phyloP scores from a whole-genome alignment of 768 basidiomycete species.

The Paxillus involutus region DNA sequence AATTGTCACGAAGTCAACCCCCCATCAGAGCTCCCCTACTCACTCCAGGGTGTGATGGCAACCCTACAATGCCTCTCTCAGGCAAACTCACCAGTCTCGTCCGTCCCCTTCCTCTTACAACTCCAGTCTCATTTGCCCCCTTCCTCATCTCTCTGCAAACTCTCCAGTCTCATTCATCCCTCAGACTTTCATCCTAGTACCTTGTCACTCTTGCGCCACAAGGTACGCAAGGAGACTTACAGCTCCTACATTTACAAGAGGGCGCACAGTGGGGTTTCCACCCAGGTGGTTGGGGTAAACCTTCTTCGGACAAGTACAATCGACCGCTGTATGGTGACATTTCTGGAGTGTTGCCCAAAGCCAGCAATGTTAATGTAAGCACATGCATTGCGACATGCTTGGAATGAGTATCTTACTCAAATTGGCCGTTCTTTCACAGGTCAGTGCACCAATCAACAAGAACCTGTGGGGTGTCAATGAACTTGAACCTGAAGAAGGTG shows the following conservation, averaged over 20 bases:
- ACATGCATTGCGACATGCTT: neutral
- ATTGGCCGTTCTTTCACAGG: constrained; percentile 38
- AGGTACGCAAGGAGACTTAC: too few relatives aligned
- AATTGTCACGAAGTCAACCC: constrained; percentile 9
- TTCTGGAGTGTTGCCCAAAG: constrained; percentile 89
- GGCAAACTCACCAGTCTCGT: too few relatives aligned
- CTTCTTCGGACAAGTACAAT: constrained; percentile 96
- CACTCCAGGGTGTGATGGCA: constrained; percentile 78
- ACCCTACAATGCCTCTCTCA: constrained; percentile 56
- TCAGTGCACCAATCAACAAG: constrained; percentile 85
- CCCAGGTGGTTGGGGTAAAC: constrained; percentile 99
- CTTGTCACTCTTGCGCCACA: constrained; percentile 56
- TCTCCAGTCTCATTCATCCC: constrained; percentile 35
- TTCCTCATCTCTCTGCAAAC: constrained; percentile 21
- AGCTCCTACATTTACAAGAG: constrained; percentile 58
- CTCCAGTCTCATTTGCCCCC: too few relatives aligned
- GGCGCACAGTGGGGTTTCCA: constrained; percentile 99
- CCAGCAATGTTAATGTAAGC: constrained; percentile 71
- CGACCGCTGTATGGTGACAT: constrained; percentile 98
- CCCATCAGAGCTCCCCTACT: constrained; percentile 71
- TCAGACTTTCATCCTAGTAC: constrained; percentile 31
- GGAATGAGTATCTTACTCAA: constrained; percentile 32
- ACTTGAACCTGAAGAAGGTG: constrained; percentile 93
- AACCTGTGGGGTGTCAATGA: constrained; percentile 92
- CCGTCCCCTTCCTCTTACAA: too few relatives aligned